These are phyloP conservation scores for Henningerozyma blattae DNA, from an alignment of 805 yeast genomes.

Conservation along the genomic window DNA sequence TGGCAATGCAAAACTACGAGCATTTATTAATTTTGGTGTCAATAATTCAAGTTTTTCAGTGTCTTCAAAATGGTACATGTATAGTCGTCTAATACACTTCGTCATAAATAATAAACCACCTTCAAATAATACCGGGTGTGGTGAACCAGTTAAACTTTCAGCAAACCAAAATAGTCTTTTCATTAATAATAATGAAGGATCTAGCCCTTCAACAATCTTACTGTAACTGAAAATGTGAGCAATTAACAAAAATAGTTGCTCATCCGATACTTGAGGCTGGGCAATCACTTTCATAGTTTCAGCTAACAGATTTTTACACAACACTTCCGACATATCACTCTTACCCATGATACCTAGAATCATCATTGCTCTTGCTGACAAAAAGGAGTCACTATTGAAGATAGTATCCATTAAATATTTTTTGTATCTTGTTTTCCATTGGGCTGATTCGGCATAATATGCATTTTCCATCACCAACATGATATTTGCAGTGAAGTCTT, in stretches of 20 bases:
- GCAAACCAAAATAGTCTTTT: constrained; percentile 29
- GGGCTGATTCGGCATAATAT: constrained; percentile 32
- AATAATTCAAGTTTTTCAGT: constrained; percentile 19
- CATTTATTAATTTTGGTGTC: constrained; percentile 21
- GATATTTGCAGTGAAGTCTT: constrained; percentile 45
- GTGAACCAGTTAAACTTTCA: constrained; percentile 22
- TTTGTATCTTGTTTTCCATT: constrained; percentile 58
- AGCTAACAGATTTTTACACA: constrained; percentile 24
- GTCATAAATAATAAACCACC: constrained; percentile 30
- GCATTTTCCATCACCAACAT: constrained; percentile 39
- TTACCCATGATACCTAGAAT: constrained; percentile 59
- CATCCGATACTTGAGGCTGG: constrained; percentile 22
- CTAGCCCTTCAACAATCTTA: constrained; percentile 28
- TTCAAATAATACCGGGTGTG: constrained; percentile 27
- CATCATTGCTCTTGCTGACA: constrained; percentile 57
- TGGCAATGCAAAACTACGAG: constrained; percentile 29
- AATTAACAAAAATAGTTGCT: constrained; percentile 20
- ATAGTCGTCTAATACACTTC: constrained; percentile 23
- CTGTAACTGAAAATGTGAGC: constrained; percentile 31
- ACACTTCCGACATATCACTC: constrained; percentile 48
- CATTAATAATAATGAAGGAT: constrained; percentile 21
- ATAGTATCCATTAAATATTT: constrained; percentile 52
- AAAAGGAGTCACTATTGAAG: constrained; percentile 39
- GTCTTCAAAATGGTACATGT: constrained; percentile 22
- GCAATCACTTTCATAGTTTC: constrained; percentile 27